These are phyloP conservation scores for Kuraishia capsulata DNA, from an alignment of 805 yeast species.

Conservation along the genomic window DNA sequence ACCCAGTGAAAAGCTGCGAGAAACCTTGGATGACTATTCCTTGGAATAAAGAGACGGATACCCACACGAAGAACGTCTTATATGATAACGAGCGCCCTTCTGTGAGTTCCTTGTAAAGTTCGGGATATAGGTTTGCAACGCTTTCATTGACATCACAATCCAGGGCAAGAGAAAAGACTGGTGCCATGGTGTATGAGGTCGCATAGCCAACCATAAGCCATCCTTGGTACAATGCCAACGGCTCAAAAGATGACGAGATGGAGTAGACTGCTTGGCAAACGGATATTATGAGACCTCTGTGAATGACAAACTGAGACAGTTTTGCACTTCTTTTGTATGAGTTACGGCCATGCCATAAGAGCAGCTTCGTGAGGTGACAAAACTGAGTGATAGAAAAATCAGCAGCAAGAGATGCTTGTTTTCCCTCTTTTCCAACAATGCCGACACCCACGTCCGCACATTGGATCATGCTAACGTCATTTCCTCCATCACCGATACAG, in stretches of 20 bases:
- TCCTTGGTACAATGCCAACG: conserved; percentile 90
- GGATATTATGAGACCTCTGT: conserved; percentile 88
- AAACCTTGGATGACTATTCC: conserved; percentile 79
- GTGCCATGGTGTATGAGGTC: conserved; percentile 95
- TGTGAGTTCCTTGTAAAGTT: conserved; percentile 85
- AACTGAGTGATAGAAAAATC: conserved; percentile 93
- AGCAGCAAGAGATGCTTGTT: conserved; percentile 94
- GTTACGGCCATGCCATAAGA: conserved; percentile 97
- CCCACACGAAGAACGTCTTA: conserved; percentile 88
- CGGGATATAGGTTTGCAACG: conserved; percentile 86
- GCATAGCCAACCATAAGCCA: conserved; percentile 99
- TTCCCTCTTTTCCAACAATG: conserved; percentile 97
- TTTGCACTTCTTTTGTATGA: conserved; percentile 94
- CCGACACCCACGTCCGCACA: conserved; percentile 99
- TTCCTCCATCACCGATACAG: conserved; percentile 99
- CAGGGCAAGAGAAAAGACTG: conserved; percentile 86
- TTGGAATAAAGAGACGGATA: conserved; percentile 80
- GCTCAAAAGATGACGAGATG: conserved; percentile 79
- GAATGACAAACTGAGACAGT: conserved; percentile 91
- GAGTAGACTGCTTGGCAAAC: conserved; percentile 94
- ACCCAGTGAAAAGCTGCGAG: conserved; percentile 68
- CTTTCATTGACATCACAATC: conserved; percentile 89
- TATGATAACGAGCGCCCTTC: conserved; percentile 82
- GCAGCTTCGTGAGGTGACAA: conserved; percentile 73
- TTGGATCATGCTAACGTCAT: conserved; percentile 98